These are phyloP conservation scores for Micractinium sp. DNA, from an alignment of 139 green algal genomes.

Conservation along the genomic window DNA sequence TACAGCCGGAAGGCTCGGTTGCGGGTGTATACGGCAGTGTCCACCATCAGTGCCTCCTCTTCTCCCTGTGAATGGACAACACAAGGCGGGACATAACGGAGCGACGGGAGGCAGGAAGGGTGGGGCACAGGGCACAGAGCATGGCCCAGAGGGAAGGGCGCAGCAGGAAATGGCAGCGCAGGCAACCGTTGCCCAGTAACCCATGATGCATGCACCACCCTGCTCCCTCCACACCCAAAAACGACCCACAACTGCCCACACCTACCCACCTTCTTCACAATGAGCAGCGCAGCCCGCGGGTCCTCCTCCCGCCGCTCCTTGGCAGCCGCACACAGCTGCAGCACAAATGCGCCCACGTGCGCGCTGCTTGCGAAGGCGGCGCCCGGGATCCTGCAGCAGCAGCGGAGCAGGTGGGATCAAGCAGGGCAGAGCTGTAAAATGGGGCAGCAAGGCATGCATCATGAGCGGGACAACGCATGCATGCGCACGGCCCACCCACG, in stretches of 20 bases:
- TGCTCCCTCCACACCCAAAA: background rate
- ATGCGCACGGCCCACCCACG: too few relatives aligned
- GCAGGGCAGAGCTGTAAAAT: background rate
- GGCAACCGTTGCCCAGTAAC: background rate
- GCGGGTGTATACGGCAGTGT: constrained; percentile 78
- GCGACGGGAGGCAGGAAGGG: too few relatives aligned
- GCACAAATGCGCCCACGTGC: constrained; percentile 56
- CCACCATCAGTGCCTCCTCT: constrained; percentile 31
- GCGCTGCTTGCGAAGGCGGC: constrained; percentile 67
- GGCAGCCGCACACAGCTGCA: constrained; percentile 32
- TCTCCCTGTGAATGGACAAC: constrained; percentile 9
- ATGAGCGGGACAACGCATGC: background rate
- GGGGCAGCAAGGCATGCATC: background rate
- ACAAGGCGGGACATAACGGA: background rate
- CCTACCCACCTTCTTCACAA: constrained; percentile 31
- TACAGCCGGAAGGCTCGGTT: constrained; percentile 81
- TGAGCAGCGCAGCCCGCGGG: constrained; percentile 14
- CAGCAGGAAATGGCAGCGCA: background rate
- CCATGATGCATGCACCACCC: background rate
- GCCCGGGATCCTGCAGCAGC: constrained; percentile 49
- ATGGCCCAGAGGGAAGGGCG: background rate
- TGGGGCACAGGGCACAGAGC: too few relatives aligned
- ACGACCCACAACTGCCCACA: too few relatives aligned
- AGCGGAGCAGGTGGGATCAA: too few relatives aligned
- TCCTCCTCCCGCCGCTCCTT: constrained; percentile 16